Evolutionary conservation across 441 rosid species (phyloP), one percentile per base, ranked within the genome.

Genomic region (Sinapis alba): DNA sequence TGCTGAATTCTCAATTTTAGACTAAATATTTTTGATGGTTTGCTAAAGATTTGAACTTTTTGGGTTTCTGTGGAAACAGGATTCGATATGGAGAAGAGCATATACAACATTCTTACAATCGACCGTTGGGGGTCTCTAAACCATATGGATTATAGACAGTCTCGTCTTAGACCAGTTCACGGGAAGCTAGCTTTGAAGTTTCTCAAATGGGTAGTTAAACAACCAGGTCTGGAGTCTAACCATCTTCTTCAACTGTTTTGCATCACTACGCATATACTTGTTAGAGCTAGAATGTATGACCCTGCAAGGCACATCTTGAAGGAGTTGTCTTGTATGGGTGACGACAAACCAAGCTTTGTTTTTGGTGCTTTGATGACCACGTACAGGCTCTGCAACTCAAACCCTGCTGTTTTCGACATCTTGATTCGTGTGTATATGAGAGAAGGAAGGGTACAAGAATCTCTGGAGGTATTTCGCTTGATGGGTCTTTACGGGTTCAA

Each of bases 81-180:
- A 0, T 23, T 68, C 51, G 89, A 77, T 12, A 80, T 80, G 94
- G 97, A 90, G 83, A 85, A 81, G 73, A 90, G 98, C 71, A 83
- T 90, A 79, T 90, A 86, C 69, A 80, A 82, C 30, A 81, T 92
- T 71, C 92, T 94, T 54, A 92, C 97, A 2, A 80, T 92, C 78
- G 88, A 78, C 64, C 87, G 97, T 30, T 91, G 96, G 97, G 89
- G 90, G 62, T 94, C 96, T 34, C 84, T 94, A 61, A 94, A 89
- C 80, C 88, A 83, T 80, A 90, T 92, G 97, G 84, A 83, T 3
- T 94, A 94, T 74, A 89, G 69, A 71, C 82, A 87, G 56, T 82
- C 86, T 71, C 80, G 85, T 32, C 77, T 92, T 50, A 86, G 97
- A 77, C 93, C 85, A 27, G 92, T 91, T 78, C 98, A 94, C 83